Evolutionary conservation across 768 basidiomycete genomes (phyloP).

Genomic region (Scleroderma bovista): DNA sequence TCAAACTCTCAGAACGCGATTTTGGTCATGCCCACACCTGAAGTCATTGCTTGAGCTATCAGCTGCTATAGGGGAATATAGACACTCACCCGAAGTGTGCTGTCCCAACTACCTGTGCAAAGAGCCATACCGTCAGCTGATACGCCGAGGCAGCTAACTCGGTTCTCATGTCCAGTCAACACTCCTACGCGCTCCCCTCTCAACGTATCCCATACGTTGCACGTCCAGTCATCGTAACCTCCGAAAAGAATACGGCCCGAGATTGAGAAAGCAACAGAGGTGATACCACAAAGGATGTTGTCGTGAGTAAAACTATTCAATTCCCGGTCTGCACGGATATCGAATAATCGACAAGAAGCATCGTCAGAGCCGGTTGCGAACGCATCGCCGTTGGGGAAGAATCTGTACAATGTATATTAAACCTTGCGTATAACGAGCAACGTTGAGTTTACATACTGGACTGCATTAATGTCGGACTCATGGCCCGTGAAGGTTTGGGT

Average conservation of each 20-base stretch:
- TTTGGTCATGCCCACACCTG: slow-evolving; percentile 80
- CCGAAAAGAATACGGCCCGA: slow-evolving; percentile 97
- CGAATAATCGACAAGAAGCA: slow-evolving; percentile 96
- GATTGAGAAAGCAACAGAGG: slow-evolving; percentile 97
- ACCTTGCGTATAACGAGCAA: background rate
- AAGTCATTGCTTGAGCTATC: slow-evolving; percentile 9
- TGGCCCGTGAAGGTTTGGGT: slow-evolving; percentile 99
- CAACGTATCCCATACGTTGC: slow-evolving; percentile 99
- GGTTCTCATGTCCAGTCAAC: slow-evolving; percentile 95
- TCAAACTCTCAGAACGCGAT: slow-evolving; percentile 17
- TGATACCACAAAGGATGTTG: slow-evolving; percentile 98
- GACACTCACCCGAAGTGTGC: slow-evolving; percentile 79
- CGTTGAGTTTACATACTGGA: slow-evolving; percentile 65
- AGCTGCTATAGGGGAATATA: slow-evolving; percentile 1
- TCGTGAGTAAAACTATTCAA: slow-evolving; percentile 96
- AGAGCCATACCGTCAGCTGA: slow-evolving; percentile 96
- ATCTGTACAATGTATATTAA: slow-evolving; percentile 44
- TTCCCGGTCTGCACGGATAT: slow-evolving; percentile 96
- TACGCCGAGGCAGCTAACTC: slow-evolving; percentile 95
- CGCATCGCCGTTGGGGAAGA: slow-evolving; percentile 99
- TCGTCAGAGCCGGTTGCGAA: slow-evolving; percentile 99
- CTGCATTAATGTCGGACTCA: slow-evolving; percentile 98
- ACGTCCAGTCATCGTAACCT: slow-evolving; percentile 99
- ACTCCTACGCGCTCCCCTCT: slow-evolving; percentile 98
- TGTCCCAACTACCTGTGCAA: slow-evolving; percentile 98